A percentile compares a stretch with the other conserved stretches of the same genome.
These are phyloP conservation scores for Xylaria cubensis DNA, from an alignment of 495 filamentous ascomycete genomes.

Conservation along the genomic window DNA sequence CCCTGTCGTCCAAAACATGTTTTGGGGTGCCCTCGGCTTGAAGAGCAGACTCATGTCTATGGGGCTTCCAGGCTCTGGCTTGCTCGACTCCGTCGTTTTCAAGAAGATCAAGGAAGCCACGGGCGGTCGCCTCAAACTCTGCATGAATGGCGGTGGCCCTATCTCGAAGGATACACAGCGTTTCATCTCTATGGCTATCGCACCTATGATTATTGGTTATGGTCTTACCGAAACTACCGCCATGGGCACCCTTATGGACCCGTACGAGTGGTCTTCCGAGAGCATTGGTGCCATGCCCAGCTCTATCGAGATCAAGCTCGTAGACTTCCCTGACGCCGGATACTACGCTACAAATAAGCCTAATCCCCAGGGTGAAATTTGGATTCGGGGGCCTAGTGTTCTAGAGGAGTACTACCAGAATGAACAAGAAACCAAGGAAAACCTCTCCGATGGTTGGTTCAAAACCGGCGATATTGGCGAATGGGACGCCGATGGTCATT, in stretches of 20 bases:
- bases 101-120: conserved; percentile 93
- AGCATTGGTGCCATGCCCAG: conserved; percentile 84
- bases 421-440: conserved; percentile 79
- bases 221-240: conserved; percentile 94
- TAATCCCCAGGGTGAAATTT: conserved; percentile 91
- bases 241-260: conserved; percentile 92
- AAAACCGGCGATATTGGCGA: conserved; percentile 95
- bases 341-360: conserved; percentile 87
- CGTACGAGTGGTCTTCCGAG: conserved; percentile 83
- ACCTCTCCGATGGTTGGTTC: conserved; percentile 89
- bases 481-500: conserved; percentile 80
- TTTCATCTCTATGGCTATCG: conserved; percentile 88
- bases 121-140: conserved; percentile 78
- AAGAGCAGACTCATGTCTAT: conserved; percentile 80
- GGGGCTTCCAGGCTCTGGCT: conserved; percentile 74
- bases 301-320: conserved; percentile 87
- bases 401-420: conserved; percentile 79
- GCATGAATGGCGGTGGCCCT: conserved; percentile 87
- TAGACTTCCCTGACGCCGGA: conserved; percentile 93
- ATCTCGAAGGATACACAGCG: conserved; percentile 85
- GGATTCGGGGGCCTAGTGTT: conserved; percentile 83
- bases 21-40: conserved; percentile 88
- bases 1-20: conserved; percentile 77
- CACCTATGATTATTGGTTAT: conserved; percentile 92
- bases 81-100: conserved; percentile 82